Base-by-base conservation (phyloP, 1,284 basidiomycete species). In the Butyriboletus appendiculatus region DNA sequence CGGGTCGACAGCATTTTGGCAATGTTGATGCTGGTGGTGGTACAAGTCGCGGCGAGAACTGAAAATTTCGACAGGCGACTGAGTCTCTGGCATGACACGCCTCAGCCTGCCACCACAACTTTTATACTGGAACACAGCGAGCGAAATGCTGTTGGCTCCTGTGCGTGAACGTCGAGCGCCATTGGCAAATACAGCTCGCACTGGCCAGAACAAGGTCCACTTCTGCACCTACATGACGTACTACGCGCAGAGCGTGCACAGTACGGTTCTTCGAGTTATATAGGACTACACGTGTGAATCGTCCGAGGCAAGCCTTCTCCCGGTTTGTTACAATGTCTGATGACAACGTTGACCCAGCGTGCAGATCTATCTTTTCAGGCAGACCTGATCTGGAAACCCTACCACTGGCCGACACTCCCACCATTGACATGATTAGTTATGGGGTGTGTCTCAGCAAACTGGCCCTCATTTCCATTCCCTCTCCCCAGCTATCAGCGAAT, bases 101-200 rank as follows among this genome's bases (percentile, higher is more conserved):
- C 28, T 15, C 33, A 16, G 5, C 43, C 20, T 9, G 15, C 15
- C 26, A 26, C 38, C 9, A 22, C 16, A 28, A 22, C 4, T 49
- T 61, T 52, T 63, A 57, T 55, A 46, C 33, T 1, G 1, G 16
- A 4, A 39, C 28, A 45, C 53, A 42, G 49, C 45, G 53, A 51
- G 7, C 42, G 12, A 62, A 63, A 64, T 65, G 63, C 63, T 65
- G 63, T 68, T 65, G 52, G 57, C 34, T 64, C 45, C 62, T 60
- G 55, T 62, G 5, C 40, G 50, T 12, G n/a, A 50, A 46, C 7
- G 5, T 50, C 37, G 26, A 50, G 42, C 6, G 1, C 53, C 47
- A 43, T 35, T 63, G 48, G 61, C 53, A 28, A 54, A 60, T 61
- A 37, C 32, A 45, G 37, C 53, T 57, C 62, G 32, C 33, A 51